Conservation (phyloP, 148 eudicot genomes). For the Camellia sinensis region DNA sequence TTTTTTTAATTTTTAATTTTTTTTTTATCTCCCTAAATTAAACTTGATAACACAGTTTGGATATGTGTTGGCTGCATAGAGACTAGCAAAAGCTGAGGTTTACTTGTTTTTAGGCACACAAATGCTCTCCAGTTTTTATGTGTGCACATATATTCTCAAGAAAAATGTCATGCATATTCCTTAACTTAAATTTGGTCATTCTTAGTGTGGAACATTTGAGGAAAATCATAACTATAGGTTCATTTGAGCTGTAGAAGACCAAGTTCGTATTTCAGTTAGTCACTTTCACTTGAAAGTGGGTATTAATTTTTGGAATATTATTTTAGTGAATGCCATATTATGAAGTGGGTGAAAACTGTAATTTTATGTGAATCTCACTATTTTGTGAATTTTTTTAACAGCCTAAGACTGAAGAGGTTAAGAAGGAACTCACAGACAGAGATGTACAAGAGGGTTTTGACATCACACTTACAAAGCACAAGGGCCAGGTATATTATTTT, state of each 20-base stretch:
- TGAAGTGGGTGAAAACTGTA: neutral
- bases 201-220: no score
- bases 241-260: constrained; percentile 1
- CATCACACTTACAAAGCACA: constrained; percentile 75
- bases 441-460: constrained; percentile 78
- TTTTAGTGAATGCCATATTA: neutral
- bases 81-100: no score
- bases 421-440: constrained; percentile 63
- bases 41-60: no score
- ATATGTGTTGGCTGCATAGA: no score
- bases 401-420: constrained; percentile 75
- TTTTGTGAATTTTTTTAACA: constrained; percentile 17
- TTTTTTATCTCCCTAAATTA: no score
- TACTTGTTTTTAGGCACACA: no score
- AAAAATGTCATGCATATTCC: no score
- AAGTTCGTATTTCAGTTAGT: neutral
- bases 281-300: neutral
- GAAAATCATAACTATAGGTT: neutral
- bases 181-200: no score
- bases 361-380: neutral
- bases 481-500: constrained; percentile 61
- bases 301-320: neutral
- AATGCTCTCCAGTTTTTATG: no score
- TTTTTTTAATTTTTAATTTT: no score
- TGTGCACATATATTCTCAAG: no score